These are phyloP conservation scores for Evernia prunastri DNA, from an alignment of 495 filamentous ascomycete species.

Conservation along the genomic window DNA sequence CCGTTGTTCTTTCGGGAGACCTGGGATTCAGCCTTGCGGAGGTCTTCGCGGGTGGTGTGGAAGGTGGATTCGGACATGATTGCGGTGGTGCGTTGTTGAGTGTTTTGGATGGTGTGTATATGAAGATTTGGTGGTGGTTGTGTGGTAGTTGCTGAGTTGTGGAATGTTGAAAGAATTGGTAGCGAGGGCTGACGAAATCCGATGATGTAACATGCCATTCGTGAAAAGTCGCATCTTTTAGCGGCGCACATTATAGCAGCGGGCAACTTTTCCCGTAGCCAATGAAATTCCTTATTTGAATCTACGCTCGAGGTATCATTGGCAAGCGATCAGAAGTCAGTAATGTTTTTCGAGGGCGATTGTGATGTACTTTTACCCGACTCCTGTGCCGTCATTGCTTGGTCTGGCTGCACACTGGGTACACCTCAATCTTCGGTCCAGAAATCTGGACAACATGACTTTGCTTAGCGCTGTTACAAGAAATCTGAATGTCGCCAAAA, in stretches of 20 bases:
- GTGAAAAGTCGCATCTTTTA: slow-evolving; percentile 17
- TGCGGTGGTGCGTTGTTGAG: background rate
- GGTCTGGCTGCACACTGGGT: background rate
- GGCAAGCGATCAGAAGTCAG: background rate
- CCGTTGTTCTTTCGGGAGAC: slow-evolving; percentile 39
- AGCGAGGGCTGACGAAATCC: slow-evolving; percentile 25
- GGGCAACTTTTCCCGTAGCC: background rate
- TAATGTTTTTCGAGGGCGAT: background rate
- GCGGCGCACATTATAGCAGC: background rate
- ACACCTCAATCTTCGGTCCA: background rate
- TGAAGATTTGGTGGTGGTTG: background rate
- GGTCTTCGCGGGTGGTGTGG: slow-evolving; percentile 46
- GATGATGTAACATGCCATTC: slow-evolving; percentile 24
- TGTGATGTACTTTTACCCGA: background rate
- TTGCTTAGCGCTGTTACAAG: background rate
- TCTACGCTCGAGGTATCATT: background rate
- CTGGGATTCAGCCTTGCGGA: slow-evolving; percentile 47
- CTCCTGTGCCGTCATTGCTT: background rate
- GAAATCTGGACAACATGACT: background rate
- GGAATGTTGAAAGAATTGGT: background rate
- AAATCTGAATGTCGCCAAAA: background rate
- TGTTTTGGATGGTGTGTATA: slow-evolving; percentile 16
- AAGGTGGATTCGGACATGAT: slow-evolving; percentile 47
- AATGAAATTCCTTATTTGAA: background rate
- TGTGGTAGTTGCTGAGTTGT: background rate